phyloP scores from a whole-genome alignment of 2,329 filamentous ascomycete species.

The Chaetomiaceae sp. region DNA sequence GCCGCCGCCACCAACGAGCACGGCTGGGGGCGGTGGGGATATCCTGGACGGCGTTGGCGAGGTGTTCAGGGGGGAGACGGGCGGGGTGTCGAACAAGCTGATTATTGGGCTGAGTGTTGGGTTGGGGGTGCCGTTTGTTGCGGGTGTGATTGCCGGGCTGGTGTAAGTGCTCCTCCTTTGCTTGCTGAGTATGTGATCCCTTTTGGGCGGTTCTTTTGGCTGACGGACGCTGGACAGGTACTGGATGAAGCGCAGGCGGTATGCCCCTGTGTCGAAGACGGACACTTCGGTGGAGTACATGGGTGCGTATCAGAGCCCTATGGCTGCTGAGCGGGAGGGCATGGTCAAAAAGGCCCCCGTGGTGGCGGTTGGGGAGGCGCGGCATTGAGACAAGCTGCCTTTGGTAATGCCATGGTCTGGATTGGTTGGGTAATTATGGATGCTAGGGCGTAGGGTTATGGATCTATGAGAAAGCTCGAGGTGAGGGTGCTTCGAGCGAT shows the following conservation, averaged over 20 bases:
- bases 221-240: too few relatives aligned
- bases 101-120: slow-evolving; percentile 48
- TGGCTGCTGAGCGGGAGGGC: slow-evolving; percentile 2
- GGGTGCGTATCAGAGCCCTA: slow-evolving; percentile 7
- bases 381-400: neutral
- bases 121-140: slow-evolving; percentile 39
- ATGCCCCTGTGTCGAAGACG: slow-evolving; percentile 1
- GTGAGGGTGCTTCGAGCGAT: too few relatives aligned
- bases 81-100: slow-evolving; percentile 40
- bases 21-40: neutral
- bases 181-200: too few relatives aligned
- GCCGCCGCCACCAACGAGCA: slow-evolving; percentile 25
- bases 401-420: neutral
- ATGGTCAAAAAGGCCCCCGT: neutral
- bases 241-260: neutral
- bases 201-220: too few relatives aligned
- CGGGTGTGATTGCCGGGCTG: slow-evolving; percentile 29
- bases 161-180: slow-evolving; percentile 30
- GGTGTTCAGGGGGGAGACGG: slow-evolving; percentile 26
- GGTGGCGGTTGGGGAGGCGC: neutral
- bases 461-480: too few relatives aligned
- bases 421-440: neutral
- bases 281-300: slow-evolving; percentile 10
- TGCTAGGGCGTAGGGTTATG: too few relatives aligned
- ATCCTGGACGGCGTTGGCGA: slow-evolving; percentile 8